Percentiles rank a stretch among this genome's conserved stretches.
These are phyloP conservation scores for Sporothrix humicola DNA, from an alignment of 2,329 filamentous ascomycete species.

Conservation along the genomic window DNA sequence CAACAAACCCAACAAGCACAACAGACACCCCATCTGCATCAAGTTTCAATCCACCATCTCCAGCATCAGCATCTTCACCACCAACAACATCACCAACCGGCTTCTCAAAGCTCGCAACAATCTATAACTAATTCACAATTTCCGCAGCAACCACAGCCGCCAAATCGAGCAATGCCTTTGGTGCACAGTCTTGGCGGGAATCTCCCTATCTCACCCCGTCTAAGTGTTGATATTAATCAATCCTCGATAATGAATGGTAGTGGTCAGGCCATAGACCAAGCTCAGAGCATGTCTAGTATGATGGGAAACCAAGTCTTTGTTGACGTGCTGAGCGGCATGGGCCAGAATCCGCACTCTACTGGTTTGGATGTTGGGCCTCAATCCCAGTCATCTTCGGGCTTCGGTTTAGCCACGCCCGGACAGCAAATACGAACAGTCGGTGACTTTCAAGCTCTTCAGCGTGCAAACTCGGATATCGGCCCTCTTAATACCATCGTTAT, in stretches of 20 bases:
- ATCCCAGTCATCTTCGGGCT: constrained; percentile 50
- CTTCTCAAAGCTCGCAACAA: neutral
- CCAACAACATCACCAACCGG: constrained; percentile 31
- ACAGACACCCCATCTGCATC: constrained; percentile 25
- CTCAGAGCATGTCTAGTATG: constrained; percentile 21
- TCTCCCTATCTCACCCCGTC: constrained; percentile 40
- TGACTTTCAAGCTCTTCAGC: constrained; percentile 58
- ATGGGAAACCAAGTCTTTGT: constrained; percentile 27
- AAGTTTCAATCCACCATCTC: constrained; percentile 21
- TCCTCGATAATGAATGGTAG: constrained; percentile 21
- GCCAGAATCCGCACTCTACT: constrained; percentile 33
- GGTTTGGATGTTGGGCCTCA: constrained; percentile 46
- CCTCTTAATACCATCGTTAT: constrained; percentile 47
- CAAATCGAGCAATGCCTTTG: constrained; percentile 44
- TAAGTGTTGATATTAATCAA: constrained; percentile 35
- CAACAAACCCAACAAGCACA: constrained; percentile 22
- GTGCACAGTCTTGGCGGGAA: constrained; percentile 45
- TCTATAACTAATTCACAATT: neutral
- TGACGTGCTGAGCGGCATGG: constrained; percentile 40
- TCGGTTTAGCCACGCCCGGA: constrained; percentile 44
- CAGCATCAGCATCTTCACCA: constrained; percentile 43
- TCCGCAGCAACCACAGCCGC: constrained; percentile 39
- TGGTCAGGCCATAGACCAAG: constrained; percentile 30
- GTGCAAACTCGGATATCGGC: constrained; percentile 51
- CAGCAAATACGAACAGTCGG: constrained; percentile 53